Evolutionary conservation across 2,329 filamentous ascomycete species (phyloP), one percentile per base, ranked within the genome.

Genomic region (Talaromyces sp.): DNA sequence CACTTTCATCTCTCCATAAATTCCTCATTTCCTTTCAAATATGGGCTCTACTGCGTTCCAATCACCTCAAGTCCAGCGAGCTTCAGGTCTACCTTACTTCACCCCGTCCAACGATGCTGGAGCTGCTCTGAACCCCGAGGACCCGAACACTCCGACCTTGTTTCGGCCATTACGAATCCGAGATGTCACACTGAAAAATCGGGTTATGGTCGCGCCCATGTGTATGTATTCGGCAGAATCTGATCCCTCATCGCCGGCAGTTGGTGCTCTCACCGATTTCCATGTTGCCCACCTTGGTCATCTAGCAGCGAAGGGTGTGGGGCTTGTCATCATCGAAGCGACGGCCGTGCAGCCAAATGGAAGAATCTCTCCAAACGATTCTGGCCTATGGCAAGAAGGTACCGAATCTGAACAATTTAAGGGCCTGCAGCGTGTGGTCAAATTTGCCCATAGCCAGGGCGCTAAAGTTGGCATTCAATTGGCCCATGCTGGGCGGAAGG

Each of bases 211-310:
- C 11, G 80, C 82, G 3, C 85, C 85, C 0, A 75, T 87, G 32
- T 88, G 86, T 70, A 86, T 86, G 67, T 88, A 88, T 69, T 84
- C 80, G 2, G 80, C 85, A 6, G 69, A 85, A 35, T 78, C 87
- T 3, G 54, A 70, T 39, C 64, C 61, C 1, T 36, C 49, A 8
- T 69, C 67, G 4, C 63, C 67, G 3, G 49, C 47, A 9, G 51
- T 64, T 59, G 86, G 92, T 16, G 87, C 92, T 70, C 75, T 87
- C 49, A 92, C 89, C 2, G 82, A 89, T 68, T 96, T 86, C 82
- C 90, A 96, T 71, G 77, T 93, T 41, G 85, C 90, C 22, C 91
- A 96, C 66, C 80, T 93, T 8, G 89, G 91, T 52, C 86, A 90
- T 60, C 89, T 91, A 61, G 82, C 89, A 17, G 78, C 86, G 37